A percentile compares a stretch with the other conserved stretches of the same genome.
phyloP scores from a whole-genome alignment of 2,329 filamentous ascomycete species.

The Allantophomopsis lycopodina region DNA sequence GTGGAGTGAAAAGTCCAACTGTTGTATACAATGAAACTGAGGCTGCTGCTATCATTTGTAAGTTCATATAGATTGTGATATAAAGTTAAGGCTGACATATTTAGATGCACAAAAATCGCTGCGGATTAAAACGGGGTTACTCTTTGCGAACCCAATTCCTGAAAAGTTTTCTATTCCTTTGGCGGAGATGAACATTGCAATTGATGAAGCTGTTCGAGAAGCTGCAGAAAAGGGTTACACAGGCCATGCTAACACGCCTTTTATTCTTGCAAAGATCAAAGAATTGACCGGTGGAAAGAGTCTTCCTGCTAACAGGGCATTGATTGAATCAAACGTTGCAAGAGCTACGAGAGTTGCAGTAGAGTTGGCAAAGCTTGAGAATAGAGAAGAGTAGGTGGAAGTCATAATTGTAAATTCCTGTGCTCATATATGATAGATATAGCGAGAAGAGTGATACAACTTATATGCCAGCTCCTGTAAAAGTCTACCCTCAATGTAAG shows the following conservation, averaged over 20 bases:
- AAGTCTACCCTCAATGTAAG: too few relatives aligned
- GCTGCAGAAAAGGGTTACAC: conserved; percentile 37
- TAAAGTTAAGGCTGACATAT: neutral
- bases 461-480: too few relatives aligned
- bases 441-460: too few relatives aligned
- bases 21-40: conserved; percentile 64
- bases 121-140: conserved; percentile 52
- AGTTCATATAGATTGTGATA: conserved; percentile 14
- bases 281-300: conserved; percentile 50
- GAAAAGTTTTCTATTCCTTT: conserved; percentile 43
- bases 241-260: conserved; percentile 58
- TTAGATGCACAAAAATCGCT: conserved; percentile 59
- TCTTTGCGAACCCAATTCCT: conserved; percentile 76
- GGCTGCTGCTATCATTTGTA: conserved; percentile 76
- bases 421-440: too few relatives aligned
- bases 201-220: conserved; percentile 38
- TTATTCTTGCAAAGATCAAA: conserved; percentile 53
- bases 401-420: too few relatives aligned
- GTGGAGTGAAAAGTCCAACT: conserved; percentile 65
- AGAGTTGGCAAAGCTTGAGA: conserved; percentile 41
- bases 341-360: conserved; percentile 51
- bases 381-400: conserved; percentile 5
- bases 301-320: conserved; percentile 46
- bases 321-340: conserved; percentile 54
- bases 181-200: conserved; percentile 39